A percentile compares a stretch with the other conserved stretches of the same genome.
Evolutionary conservation across 2,329 filamentous ascomycete species (phyloP).

Genomic region (Colletotrichum trifolii): DNA sequence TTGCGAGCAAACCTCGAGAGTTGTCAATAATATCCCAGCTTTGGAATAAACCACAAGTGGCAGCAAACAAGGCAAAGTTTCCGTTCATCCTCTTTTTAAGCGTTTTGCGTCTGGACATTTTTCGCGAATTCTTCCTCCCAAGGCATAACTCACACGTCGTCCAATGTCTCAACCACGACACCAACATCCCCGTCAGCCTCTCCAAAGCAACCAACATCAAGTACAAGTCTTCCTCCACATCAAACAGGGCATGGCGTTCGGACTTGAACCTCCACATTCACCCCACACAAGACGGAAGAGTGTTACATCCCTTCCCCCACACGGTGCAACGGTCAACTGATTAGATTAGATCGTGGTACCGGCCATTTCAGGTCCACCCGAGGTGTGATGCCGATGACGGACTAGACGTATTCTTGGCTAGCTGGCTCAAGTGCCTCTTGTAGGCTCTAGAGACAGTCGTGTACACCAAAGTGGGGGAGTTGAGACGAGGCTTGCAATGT

Average conservation of each 20-base stretch:
- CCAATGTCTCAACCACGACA: background rate
- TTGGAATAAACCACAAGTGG: too few species aligned
- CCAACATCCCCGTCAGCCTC: slow-evolving; percentile 1
- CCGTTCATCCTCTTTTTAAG: too few species aligned
- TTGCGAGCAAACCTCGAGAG: too few species aligned
- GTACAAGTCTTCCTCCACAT: slow-evolving; percentile 10
- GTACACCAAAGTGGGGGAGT: too few species aligned
- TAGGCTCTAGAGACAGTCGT: too few species aligned
- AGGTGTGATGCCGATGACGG: background rate
- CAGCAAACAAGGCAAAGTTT: too few species aligned
- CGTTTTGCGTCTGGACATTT: too few species aligned
- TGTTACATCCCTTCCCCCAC: slow-evolving; percentile 18
- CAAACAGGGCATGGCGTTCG: background rate
- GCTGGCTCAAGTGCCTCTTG: too few species aligned
- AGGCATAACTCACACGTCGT: background rate
- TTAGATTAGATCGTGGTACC: background rate
- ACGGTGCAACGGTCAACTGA: slow-evolving; percentile 2
- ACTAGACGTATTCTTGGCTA: too few species aligned
- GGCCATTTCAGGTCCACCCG: background rate
- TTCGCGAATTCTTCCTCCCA: background rate
- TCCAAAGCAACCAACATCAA: background rate
- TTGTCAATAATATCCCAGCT: too few species aligned
- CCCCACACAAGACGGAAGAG: slow-evolving; percentile 8
- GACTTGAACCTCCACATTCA: slow-evolving; percentile 21
- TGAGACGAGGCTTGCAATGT: too few species aligned